These are phyloP conservation scores for Gaultheria prostrata DNA, from an alignment of 148 eudicot genomes.

Conservation along the genomic window DNA sequence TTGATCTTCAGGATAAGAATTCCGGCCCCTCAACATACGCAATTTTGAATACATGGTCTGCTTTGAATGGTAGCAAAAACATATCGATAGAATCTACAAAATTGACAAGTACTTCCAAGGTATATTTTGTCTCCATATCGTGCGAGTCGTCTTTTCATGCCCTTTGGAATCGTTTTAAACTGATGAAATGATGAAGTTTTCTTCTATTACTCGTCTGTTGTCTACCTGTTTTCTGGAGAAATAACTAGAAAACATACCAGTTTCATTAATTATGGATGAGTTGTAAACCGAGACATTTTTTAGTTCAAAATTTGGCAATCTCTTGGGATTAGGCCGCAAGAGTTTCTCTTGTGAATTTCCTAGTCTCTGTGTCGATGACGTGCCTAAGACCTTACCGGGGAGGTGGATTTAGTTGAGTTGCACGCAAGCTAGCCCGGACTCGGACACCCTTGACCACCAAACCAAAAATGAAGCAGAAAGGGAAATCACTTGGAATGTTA, in stretches of 20 bases:
- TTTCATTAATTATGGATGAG: background rate
- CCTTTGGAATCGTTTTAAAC: background rate
- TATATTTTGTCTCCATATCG: conserved; percentile 1
- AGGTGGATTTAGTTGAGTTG: too few relatives aligned
- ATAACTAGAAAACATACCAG: background rate
- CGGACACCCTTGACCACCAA: too few relatives aligned
- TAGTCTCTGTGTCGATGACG: too few relatives aligned
- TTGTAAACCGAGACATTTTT: background rate
- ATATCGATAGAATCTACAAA: background rate
- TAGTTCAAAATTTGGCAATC: background rate
- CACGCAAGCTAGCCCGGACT: too few relatives aligned
- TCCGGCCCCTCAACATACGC: conserved; percentile 12
- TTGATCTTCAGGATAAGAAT: conserved; percentile 12
- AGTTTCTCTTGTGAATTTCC: too few relatives aligned
- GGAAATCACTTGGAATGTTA: background rate
- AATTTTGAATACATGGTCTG: conserved; percentile 11
- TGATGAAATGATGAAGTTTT: background rate
- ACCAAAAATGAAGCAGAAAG: too few relatives aligned
- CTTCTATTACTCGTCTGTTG: background rate
- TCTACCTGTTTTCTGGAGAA: background rate
- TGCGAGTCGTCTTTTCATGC: background rate
- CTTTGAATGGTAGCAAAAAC: background rate
- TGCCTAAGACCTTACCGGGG: too few relatives aligned
- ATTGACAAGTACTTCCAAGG: conserved; percentile 17
- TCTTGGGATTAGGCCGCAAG: too few relatives aligned